A percentile compares a stretch with the other conserved stretches of the same genome.
phyloP scores from a whole-genome alignment of 208 protist species.

The Trypanosomatidae sp. region DNA sequence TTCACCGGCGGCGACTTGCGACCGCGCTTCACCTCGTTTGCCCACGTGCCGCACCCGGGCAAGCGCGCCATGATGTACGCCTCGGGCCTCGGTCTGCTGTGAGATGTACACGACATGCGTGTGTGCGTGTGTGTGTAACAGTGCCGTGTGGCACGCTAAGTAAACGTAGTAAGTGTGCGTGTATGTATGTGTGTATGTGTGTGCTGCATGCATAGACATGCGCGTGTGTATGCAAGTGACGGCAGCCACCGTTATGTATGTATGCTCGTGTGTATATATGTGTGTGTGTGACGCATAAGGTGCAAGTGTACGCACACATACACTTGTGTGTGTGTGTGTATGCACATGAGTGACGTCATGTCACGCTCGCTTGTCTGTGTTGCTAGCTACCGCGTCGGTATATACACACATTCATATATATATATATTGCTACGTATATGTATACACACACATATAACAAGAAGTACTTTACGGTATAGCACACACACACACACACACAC shows the following conservation, averaged over 20 bases:
- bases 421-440: not conserved
- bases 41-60: constrained; percentile 52
- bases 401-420: not conserved
- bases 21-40: constrained; percentile 68
- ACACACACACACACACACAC: constrained; percentile 3
- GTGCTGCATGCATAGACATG: not conserved
- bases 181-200: not conserved
- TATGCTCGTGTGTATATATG: no score
- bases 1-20: constrained; percentile 69
- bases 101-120: constrained; percentile 1
- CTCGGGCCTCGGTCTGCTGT: constrained; percentile 40
- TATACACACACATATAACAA: not conserved
- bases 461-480: not conserved
- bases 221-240: not conserved
- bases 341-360: not conserved
- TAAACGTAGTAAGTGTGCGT: not conserved
- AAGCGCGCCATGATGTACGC: constrained; percentile 79
- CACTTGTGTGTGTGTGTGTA: not conserved
- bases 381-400: not conserved
- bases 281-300: not conserved
- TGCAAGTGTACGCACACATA: not conserved
- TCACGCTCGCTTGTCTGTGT: not conserved
- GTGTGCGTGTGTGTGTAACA: not conserved
- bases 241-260: no score
- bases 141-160: not conserved